These are phyloP conservation scores for Trichopus zeylanicus DNA, from an alignment of 116 monocot genomes.

Conservation along the genomic window DNA sequence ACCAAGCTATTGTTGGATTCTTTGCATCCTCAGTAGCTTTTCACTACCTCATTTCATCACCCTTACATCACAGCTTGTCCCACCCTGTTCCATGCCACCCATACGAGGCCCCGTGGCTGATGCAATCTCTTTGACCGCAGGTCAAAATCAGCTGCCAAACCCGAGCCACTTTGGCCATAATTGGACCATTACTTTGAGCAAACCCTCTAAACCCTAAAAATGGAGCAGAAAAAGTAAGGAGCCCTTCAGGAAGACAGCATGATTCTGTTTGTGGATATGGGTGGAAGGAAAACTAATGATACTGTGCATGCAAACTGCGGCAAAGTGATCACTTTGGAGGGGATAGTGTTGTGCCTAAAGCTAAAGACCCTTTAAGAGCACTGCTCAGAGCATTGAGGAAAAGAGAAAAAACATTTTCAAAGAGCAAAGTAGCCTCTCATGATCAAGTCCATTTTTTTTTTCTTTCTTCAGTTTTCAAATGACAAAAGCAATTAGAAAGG, in stretches of 20 bases:
- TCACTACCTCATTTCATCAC: conserved; percentile 22
- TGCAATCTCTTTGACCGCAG: conserved; percentile 15
- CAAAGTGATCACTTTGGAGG: conserved; percentile 18
- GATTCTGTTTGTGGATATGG: conserved; percentile 5
- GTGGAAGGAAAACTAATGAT: conserved; percentile 26
- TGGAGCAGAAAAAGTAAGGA: neutral
- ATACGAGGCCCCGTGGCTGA: conserved; percentile 7
- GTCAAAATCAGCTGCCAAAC: conserved; percentile 10
- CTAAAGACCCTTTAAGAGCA: neutral
- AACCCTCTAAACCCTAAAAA: neutral
- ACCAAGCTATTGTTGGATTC: neutral
- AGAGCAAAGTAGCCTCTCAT: neutral
- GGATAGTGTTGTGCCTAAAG: conserved; percentile 6
- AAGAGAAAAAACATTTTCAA: too few relatives aligned
- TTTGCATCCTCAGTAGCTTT: too few relatives aligned
- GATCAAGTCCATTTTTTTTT: neutral
- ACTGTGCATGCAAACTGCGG: conserved; percentile 24
- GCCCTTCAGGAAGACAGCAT: conserved; percentile 10
- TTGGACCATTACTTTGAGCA: conserved; percentile 2
- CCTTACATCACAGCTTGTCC: conserved; percentile 22
- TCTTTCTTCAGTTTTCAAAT: neutral
- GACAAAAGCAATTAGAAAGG: conserved; percentile 5
- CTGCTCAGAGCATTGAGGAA: conserved; percentile 7
- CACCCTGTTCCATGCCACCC: conserved; percentile 5
- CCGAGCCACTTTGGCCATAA: neutral